Base-by-base conservation (phyloP, 1,139 yeast genomes). In the Zhuliangozyma blackwelliae region DNA sequence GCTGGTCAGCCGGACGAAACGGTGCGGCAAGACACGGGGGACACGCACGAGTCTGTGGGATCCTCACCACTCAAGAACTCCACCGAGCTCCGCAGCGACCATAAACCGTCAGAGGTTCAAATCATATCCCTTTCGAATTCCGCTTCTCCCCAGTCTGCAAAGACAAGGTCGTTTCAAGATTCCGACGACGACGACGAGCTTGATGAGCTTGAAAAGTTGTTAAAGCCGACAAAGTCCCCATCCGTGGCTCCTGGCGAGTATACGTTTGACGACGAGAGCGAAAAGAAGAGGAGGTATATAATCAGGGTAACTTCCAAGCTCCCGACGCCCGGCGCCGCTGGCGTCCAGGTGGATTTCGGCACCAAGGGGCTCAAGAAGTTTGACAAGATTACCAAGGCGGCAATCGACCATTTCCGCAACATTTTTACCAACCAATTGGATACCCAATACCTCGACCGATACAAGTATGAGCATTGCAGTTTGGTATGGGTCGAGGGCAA, bases 401-500 rank as follows among this genome's bases (percentile, higher is more conserved):
- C 51, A 2, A 34, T 52, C 4, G 44, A 43, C 19, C 47, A 54
- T 31, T 59, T 54, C 40, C 42, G 49, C 33, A 39, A 29, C 8
- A 32, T 33, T 1, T 43, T 39, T 19, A 13, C 25, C 4, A n/a
- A n/a, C 2, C 26, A 34, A 20, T 20, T 45, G 12, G 31, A 36
- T 1, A 35, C 35, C 12, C 5, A 40, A 27, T 25, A 31, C 38
- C 26, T 53, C 36, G 21, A 27, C n/a, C 27, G 33, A 10, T 41
- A 45, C 35, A 23, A 44, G 25, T 34, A 42, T 10, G 42, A 44
- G 3, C 33, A 48, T 4, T 51, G 59, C 2, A 45, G 59, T 1
- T 50, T 70, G 33, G 55, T 68, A 3, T 70, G 75, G 75, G 51
- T 68, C 3, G 70, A 66, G 33, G 75, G 74, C 0, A 58, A 56